phyloP scores from a whole-genome alignment of 2,329 filamentous ascomycete genomes.

The Aureobasidium sp. region DNA sequence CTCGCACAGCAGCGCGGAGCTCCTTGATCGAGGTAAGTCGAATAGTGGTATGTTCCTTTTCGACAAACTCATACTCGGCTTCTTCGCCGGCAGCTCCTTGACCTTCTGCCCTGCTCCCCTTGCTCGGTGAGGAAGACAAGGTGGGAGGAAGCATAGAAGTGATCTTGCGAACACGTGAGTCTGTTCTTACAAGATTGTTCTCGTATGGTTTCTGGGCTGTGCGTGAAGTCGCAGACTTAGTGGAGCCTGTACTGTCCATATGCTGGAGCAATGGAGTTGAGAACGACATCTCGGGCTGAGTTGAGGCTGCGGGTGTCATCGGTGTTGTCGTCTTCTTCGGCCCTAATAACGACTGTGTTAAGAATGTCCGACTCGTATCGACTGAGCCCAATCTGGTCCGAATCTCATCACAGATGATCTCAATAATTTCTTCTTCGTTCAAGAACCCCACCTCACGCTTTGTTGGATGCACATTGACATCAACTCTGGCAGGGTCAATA shows the following conservation, averaged over 20 bases:
- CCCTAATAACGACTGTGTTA: conserved; percentile 83
- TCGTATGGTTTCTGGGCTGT: conserved; percentile 57
- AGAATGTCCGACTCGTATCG: conserved; percentile 88
- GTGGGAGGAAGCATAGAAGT: conserved; percentile 81
- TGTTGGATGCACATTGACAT: conserved; percentile 96
- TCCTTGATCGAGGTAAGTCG: conserved; percentile 78
- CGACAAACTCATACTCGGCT: conserved; percentile 63
- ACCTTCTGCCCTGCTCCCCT: conserved; percentile 22
- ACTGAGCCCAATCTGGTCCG: conserved; percentile 72
- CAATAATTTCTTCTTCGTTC: conserved; percentile 93
- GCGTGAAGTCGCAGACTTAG: conserved; percentile 27
- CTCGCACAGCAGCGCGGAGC: conserved; percentile 72
- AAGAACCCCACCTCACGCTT: conserved; percentile 96
- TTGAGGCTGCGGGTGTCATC: conserved; percentile 26
- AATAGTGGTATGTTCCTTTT: conserved; percentile 63
- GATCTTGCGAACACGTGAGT: conserved; percentile 84
- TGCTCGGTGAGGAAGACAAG: conserved; percentile 34
- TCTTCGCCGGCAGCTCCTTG: conserved; percentile 34
- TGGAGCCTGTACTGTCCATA: conserved; percentile 29
- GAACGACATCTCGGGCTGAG: conserved; percentile 18
- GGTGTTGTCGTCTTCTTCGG: conserved; percentile 39
- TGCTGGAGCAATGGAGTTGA: conserved; percentile 27
- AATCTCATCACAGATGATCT: conserved; percentile 74
- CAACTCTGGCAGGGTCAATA: conserved; percentile 84
- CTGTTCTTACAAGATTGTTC: conserved; percentile 85